Conservation (phyloP, 768 basidiomycete genomes). For the Boletales sp. region DNA sequence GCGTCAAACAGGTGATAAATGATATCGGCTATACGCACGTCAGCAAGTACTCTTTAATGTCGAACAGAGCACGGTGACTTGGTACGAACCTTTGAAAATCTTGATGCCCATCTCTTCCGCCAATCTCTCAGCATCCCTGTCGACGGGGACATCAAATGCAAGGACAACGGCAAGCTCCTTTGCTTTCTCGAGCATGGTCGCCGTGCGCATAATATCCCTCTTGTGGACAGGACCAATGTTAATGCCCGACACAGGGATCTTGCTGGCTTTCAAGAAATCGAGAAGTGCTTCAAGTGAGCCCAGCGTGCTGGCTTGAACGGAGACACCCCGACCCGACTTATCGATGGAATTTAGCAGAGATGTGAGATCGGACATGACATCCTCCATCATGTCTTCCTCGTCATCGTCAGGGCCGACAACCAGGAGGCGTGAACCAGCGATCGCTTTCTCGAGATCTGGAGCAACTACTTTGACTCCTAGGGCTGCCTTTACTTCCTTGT, state of each 20-base stretch:
- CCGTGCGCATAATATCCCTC: slow-evolving; percentile 88
- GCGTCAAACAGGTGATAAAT: slow-evolving; percentile 98
- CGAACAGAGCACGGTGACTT: not conserved
- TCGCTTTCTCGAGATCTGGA: slow-evolving; percentile 95
- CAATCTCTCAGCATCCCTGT: slow-evolving; percentile 87
- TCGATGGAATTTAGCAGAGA: slow-evolving; percentile 86
- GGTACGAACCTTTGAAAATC: slow-evolving; percentile 81
- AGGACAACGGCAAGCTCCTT: slow-evolving; percentile 94
- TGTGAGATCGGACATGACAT: slow-evolving; percentile 95
- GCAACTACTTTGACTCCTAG: slow-evolving; percentile 94
- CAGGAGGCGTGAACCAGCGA: slow-evolving; percentile 92
- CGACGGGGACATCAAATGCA: slow-evolving; percentile 93
- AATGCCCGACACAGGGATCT: slow-evolving; percentile 96
- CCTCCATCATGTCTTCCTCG: slow-evolving; percentile 90
- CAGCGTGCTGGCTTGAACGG: slow-evolving; percentile 95
- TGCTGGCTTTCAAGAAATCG: slow-evolving; percentile 91
- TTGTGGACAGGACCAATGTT: slow-evolving; percentile 98
- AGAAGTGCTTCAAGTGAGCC: slow-evolving; percentile 95
- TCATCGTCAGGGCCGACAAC: slow-evolving; percentile 95
- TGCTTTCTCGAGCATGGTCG: slow-evolving; percentile 93
- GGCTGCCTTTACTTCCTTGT: slow-evolving; percentile 96
- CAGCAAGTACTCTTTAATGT: not conserved
- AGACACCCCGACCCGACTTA: slow-evolving; percentile 94
- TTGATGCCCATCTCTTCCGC: slow-evolving; percentile 94
- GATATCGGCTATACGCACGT: slow-evolving; percentile 71